Conservation (phyloP, 2,329 filamentous ascomycete species). For the Chalara sp. region DNA sequence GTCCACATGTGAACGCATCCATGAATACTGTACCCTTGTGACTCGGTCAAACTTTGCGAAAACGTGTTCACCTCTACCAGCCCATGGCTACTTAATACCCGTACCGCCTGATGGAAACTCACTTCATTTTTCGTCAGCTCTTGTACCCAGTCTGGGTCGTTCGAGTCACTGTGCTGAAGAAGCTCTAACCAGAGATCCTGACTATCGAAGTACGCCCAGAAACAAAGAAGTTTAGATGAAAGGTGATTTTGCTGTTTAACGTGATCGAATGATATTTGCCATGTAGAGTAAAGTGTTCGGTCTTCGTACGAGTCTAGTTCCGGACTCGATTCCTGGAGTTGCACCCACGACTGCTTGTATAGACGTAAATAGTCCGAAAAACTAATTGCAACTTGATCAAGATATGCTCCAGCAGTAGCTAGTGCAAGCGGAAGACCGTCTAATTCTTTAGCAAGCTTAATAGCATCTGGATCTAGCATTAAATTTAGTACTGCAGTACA, state of each 20-base stretch:
- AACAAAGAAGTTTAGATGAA: neutral
- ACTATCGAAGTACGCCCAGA: neutral
- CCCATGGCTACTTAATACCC: neutral
- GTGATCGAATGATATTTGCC: neutral
- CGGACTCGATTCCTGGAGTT: neutral
- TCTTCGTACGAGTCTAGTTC: neutral
- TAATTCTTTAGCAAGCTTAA: neutral
- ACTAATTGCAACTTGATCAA: neutral
- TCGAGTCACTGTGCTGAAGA: neutral
- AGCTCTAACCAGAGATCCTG: neutral
- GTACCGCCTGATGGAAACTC: neutral
- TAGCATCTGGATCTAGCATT: neutral
- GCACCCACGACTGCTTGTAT: neutral
- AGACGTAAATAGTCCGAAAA: neutral
- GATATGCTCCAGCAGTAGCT: neutral
- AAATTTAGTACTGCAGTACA: neutral
- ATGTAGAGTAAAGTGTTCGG: neutral
- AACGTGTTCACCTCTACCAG: constrained; percentile 7
- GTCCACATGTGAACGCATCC: constrained; percentile 18
- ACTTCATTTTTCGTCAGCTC: neutral
- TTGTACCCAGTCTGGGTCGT: neutral
- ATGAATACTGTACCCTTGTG: constrained; percentile 5
- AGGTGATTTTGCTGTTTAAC: neutral
- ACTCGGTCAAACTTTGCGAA: constrained; percentile 6
- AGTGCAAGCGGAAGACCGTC: neutral